A percentile compares a stretch with the other conserved stretches of the same genome.
Evolutionary conservation across 495 filamentous ascomycete genomes (phyloP).

Genomic region (Thermochaetoides thermophila): DNA sequence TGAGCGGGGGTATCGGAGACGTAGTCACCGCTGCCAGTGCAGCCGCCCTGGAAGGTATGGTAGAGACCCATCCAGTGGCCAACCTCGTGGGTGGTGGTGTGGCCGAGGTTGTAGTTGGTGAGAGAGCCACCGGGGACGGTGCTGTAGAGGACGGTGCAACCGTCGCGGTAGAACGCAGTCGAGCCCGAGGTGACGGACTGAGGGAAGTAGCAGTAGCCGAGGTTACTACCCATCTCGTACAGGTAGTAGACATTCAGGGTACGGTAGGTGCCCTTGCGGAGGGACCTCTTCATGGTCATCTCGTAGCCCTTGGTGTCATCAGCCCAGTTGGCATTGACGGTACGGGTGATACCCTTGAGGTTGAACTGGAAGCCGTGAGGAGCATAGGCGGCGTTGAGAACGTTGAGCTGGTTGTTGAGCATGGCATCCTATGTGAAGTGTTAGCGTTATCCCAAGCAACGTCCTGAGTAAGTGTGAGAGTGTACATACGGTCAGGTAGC

Average conservation of each 20-base stretch:
- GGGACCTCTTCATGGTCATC: constrained; percentile 39
- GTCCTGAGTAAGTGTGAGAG: no score
- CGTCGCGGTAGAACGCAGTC: constrained; percentile 33
- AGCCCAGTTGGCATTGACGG: constrained; percentile 44
- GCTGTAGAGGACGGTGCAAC: constrained; percentile 41
- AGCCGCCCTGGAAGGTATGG: constrained; percentile 54
- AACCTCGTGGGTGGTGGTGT: constrained; percentile 48
- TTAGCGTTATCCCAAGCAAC: no score
- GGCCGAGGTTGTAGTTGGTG: constrained; percentile 41
- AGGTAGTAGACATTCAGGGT: constrained; percentile 53
- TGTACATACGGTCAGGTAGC: constrained; percentile 33
- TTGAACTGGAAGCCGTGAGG: constrained; percentile 38
- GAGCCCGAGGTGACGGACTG: constrained; percentile 18
- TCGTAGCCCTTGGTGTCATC: constrained; percentile 29
- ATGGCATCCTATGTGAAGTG: constrained; percentile 14
- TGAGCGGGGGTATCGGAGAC: constrained; percentile 46
- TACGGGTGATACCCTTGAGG: constrained; percentile 36
- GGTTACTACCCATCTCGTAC: constrained; percentile 30
- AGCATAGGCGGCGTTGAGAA: constrained; percentile 37
- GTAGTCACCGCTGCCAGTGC: constrained; percentile 37
- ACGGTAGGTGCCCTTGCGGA: constrained; percentile 45
- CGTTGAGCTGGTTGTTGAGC: constrained; percentile 28
- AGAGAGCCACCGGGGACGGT: constrained; percentile 39
- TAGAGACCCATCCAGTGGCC: constrained; percentile 53
- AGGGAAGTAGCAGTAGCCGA: constrained; percentile 46